A percentile compares a stretch with the other conserved stretches of the same genome.
phyloP scores from a whole-genome alignment of 768 basidiomycete species.

The Leccinum imitatum region DNA sequence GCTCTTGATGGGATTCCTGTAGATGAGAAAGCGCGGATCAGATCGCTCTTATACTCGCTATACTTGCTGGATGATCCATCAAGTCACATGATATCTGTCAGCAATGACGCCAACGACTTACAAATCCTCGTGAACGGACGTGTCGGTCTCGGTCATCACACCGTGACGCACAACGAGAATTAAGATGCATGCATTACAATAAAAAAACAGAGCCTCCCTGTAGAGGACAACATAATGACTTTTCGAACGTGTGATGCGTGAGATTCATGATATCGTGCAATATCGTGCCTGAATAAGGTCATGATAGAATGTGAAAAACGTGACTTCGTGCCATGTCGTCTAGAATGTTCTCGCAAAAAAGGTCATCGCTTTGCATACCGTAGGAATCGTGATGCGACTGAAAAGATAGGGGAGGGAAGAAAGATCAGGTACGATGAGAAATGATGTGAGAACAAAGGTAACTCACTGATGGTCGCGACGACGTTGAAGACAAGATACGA shows the following conservation, averaged over 20 bases:
- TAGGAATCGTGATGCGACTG: conserved; percentile 68
- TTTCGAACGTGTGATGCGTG: background rate
- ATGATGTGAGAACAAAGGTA: too few relatives aligned
- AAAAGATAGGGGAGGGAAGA: background rate
- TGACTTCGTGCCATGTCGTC: background rate
- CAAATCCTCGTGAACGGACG: background rate
- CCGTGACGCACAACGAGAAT: background rate
- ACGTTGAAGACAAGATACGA: conserved; percentile 74
- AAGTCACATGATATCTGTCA: conserved; percentile 7
- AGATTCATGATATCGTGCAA: background rate
- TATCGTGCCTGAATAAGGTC: background rate
- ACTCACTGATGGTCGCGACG: conserved; percentile 51
- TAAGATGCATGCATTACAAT: background rate
- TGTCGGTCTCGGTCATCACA: background rate
- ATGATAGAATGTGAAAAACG: background rate
- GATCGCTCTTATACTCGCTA: conserved; percentile 3
- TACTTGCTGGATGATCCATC: background rate
- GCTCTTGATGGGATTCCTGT: background rate
- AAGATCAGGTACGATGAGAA: background rate
- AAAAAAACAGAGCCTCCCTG: background rate
- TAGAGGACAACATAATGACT: background rate
- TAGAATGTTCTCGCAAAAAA: background rate
- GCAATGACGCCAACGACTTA: background rate
- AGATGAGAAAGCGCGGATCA: background rate
- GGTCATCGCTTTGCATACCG: conserved; percentile 62